Evolutionary conservation across 441 rosid species (phyloP).

Genomic region (Populus hybrid): DNA sequence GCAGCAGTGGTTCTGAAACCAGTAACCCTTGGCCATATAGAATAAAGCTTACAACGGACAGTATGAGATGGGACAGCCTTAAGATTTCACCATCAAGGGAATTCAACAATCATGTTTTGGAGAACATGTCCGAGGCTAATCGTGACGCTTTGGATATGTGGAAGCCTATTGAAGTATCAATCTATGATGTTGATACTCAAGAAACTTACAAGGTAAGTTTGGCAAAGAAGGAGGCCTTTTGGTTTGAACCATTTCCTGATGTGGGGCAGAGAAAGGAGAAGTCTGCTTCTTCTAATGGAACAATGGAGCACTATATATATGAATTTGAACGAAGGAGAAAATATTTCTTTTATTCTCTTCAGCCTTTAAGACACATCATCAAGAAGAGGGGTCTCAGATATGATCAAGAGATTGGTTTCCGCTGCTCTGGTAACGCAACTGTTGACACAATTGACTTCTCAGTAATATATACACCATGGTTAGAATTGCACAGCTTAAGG

Average conservation of each 20-base stretch:
- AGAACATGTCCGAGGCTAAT: conserved; percentile 16
- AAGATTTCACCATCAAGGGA: conserved; percentile 25
- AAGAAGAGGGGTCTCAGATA: conserved; percentile 25
- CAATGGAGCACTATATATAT: neutral
- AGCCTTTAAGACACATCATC: conserved; percentile 28
- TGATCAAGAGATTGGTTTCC: conserved; percentile 27
- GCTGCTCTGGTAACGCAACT: conserved; percentile 16
- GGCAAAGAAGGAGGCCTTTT: conserved; percentile 32
- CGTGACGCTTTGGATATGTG: conserved; percentile 13
- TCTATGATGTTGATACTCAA: conserved; percentile 22
- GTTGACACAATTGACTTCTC: conserved; percentile 10
- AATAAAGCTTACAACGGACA: conserved; percentile 26
- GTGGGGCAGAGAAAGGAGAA: conserved; percentile 7
- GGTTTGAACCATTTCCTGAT: conserved; percentile 40
- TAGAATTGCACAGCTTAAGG: neutral
- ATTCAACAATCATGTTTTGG: conserved; percentile 26
- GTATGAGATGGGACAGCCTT: conserved; percentile 35
- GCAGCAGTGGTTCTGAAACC: neutral
- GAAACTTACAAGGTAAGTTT: conserved; percentile 27
- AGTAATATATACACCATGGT: conserved; percentile 11
- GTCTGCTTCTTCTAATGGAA: neutral
- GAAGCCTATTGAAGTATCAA: conserved; percentile 20
- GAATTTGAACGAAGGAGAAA: neutral
- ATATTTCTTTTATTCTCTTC: conserved; percentile 27
- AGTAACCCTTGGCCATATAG: conserved; percentile 23